Conservation (phyloP, 2,329 filamentous ascomycete species). For the Penicillium sp. region DNA sequence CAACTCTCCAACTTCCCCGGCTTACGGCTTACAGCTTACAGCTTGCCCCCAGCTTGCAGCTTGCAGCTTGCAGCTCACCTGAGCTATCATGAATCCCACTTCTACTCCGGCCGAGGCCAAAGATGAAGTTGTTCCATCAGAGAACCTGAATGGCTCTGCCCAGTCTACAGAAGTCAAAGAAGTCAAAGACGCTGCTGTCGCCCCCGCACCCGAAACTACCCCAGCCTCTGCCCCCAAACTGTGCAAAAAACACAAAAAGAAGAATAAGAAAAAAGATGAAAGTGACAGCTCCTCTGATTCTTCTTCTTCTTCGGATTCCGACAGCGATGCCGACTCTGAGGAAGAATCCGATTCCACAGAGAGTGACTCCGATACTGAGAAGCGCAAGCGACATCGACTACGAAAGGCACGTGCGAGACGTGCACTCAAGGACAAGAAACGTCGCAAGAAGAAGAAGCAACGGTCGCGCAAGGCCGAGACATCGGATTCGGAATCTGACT, state of each 20-base stretch:
- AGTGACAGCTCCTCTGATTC: slow-evolving; percentile 22
- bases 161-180: slow-evolving; percentile 15
- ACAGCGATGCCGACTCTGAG: slow-evolving; percentile 22
- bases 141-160: slow-evolving; percentile 24
- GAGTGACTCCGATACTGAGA: slow-evolving; percentile 27
- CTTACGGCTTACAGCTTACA: too few relatives aligned
- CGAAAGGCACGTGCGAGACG: slow-evolving; percentile 40
- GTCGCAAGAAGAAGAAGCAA: slow-evolving; percentile 39
- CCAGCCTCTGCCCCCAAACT: slow-evolving; percentile 17
- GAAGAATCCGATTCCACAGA: slow-evolving; percentile 6
- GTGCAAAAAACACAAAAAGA: slow-evolving; percentile 37
- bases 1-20: not conserved
- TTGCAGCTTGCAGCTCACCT: not conserved
- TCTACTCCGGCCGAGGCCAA: slow-evolving; percentile 29
- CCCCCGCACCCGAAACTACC: slow-evolving; percentile 26
- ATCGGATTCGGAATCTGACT: slow-evolving; percentile 14
- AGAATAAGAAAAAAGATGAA: slow-evolving; percentile 16
- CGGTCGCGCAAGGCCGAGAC: slow-evolving; percentile 35
- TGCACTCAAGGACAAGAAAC: slow-evolving; percentile 27
- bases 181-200: slow-evolving; percentile 10
- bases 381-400: slow-evolving; percentile 37
- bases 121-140: slow-evolving; percentile 30
- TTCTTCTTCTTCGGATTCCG: slow-evolving; percentile 24
- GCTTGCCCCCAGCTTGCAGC: not conserved
- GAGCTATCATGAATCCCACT: slow-evolving; percentile 22